phyloP scores from a whole-genome alignment of 768 basidiomycete genomes.

The Phylloporus scabripes region DNA sequence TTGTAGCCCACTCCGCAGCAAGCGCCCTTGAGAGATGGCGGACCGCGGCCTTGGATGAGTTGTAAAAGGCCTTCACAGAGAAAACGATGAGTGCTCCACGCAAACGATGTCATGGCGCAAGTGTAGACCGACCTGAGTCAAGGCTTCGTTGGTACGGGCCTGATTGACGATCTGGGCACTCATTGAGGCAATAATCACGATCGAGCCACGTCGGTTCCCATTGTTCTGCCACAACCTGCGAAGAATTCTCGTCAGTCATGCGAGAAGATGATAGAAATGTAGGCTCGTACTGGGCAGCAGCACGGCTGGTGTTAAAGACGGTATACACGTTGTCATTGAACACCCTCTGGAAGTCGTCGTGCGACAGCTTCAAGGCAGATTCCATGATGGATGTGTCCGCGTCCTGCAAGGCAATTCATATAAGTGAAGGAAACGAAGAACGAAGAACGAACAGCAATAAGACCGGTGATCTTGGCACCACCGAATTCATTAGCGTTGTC shows the following conservation, averaged over 20 bases:
- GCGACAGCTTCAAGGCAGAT: conserved; percentile 50
- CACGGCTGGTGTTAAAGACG: conserved; percentile 60
- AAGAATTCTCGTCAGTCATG: neutral
- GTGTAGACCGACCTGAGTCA: conserved; percentile 42
- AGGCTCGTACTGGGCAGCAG: conserved; percentile 44
- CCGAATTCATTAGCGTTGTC: conserved; percentile 37
- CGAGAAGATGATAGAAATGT: fast-evolving
- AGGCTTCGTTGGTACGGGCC: conserved; percentile 36
- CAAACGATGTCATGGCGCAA: neutral
- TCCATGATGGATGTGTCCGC: conserved; percentile 61
- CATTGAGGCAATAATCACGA: conserved; percentile 64
- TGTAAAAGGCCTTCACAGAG: conserved; percentile 41
- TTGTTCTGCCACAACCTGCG: conserved; percentile 38
- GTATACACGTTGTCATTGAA: conserved; percentile 60
- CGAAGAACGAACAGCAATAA: conserved; percentile 45
- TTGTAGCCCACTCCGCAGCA: conserved; percentile 54
- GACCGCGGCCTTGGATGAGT: conserved; percentile 67
- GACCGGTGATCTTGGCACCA: conserved; percentile 38
- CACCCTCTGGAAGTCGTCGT: conserved; percentile 50
- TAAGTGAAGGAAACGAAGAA: fast-evolving
- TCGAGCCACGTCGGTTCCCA: conserved; percentile 37
- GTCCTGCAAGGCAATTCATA: conserved; percentile 34
- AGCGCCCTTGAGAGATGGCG: conserved; percentile 56
- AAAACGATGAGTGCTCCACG: neutral
- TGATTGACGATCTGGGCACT: conserved; percentile 63